phyloP scores from a whole-genome alignment of 2,329 filamentous ascomycete species.

The Colletotrichum destructivum region DNA sequence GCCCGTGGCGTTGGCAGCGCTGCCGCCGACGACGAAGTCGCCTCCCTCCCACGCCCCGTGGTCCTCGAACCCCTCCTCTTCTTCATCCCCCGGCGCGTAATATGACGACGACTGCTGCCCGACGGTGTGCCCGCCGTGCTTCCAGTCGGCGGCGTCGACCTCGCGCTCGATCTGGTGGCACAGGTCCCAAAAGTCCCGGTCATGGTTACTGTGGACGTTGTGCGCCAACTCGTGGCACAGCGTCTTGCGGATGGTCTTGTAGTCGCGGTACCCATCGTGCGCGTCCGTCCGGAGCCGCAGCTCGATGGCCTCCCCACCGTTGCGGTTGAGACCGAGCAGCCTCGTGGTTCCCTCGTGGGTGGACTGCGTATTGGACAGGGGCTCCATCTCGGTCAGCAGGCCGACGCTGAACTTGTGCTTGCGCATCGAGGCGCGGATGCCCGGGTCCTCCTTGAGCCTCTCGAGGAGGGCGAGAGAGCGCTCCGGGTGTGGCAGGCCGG shows the following conservation, averaged over 20 bases:
- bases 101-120: conserved; percentile 76
- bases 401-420: conserved; percentile 89
- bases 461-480: conserved; percentile 81
- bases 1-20: conserved; percentile 61
- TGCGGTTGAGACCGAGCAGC: conserved; percentile 89
- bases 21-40: conserved; percentile 80
- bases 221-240: conserved; percentile 96
- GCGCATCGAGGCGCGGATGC: conserved; percentile 87
- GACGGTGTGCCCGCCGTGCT: conserved; percentile 75
- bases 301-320: conserved; percentile 91
- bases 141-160: conserved; percentile 86
- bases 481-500: conserved; percentile 82
- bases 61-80: conserved; percentile 72
- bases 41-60: conserved; percentile 85
- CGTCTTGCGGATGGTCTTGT: conserved; percentile 90
- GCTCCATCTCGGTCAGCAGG: conserved; percentile 96
- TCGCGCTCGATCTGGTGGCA: conserved; percentile 90
- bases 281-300: conserved; percentile 92
- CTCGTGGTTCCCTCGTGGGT: conserved; percentile 82
- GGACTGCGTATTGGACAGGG: conserved; percentile 79
- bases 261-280: conserved; percentile 94
- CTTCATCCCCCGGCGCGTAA: conserved; percentile 66
- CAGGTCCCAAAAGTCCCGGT: conserved; percentile 90
- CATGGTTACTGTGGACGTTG: conserved; percentile 89
- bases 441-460: conserved; percentile 84